These are phyloP conservation scores for Apophysomyces trapeziformis DNA, from an alignment of 371 early-diverging fungal genomes.

Conservation along the genomic window DNA sequence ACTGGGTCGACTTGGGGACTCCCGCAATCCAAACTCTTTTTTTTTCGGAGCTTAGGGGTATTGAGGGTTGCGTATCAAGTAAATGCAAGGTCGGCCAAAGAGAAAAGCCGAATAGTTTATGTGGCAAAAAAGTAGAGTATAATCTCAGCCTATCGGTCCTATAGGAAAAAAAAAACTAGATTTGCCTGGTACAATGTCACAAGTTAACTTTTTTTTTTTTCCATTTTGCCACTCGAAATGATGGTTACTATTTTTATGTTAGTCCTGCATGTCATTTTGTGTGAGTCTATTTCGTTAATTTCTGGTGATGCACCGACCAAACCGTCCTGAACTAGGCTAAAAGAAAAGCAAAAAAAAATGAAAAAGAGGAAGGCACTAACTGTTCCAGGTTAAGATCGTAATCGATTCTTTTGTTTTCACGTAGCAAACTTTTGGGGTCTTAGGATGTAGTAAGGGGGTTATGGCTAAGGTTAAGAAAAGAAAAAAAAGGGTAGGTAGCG, in stretches of 20 bases:
- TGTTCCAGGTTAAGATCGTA: no score
- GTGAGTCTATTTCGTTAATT: background rate
- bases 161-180: background rate
- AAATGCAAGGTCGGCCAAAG: background rate
- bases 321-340: no score
- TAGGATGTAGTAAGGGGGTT: no score
- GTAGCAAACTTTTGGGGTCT: no score
- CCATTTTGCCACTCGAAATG: background rate
- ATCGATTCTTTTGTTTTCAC: background rate
- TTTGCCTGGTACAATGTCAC: background rate
- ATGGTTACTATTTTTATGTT: background rate
- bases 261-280: constrained; percentile 5
- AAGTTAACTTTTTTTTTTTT: background rate
- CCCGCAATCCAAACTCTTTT: no score
- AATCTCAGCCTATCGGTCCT: constrained; percentile 6
- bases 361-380: no score
- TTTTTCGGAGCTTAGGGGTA: background rate
- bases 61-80: background rate
- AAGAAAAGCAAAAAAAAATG: no score
- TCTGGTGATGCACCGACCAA: no score
- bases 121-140: constrained; percentile 1
- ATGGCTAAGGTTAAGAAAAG: background rate
- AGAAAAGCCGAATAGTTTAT: background rate
- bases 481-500: background rate
- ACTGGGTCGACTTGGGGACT: no score